Evolutionary conservation across 306 rosid genomes (phyloP), one percentile per base, ranked within the genome.

Genomic region (Acacia acuminata): DNA sequence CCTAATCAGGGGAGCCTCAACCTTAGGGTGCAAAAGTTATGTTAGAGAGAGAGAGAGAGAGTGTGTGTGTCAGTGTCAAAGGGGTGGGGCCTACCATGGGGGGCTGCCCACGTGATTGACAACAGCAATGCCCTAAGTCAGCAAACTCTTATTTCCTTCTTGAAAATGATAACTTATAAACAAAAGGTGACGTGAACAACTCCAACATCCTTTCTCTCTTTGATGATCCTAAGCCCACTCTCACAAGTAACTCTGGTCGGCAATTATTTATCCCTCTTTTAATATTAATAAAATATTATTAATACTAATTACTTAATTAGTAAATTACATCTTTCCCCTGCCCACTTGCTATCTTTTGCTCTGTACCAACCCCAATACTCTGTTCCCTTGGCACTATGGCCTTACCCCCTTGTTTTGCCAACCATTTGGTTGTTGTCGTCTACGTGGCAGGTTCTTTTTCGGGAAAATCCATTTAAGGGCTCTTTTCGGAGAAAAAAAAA

Each of bases 101-200:
- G 89, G 90, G 88, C 92, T 84, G 79, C 85, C 96, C 97, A 93
- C 94, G 97, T 91, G 96, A 92, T 94, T 91, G 97, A 89, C 96
- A 84, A 86, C 81, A 84, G 69, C 79, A 85, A 86, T 82, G 83
- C 86, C 88, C 84, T 44, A 87, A 87, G 90, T 92, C 94, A 89
- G 86, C 92, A 88, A 64, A 50, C 76, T 45, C 55, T 63, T 68
- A 72, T 69, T 79, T 81, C 65, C 86, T 72, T 77, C 84, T 34
- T 85, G 89, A 87, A 84, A 88, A 81, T 85, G 91, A 90, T 24
- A 90, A 88, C 87, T 61, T 61, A 71, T 20, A 69, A 79, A 12
- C 72, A 85, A 87, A 86, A 60, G 67, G 67, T 92, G 91, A 86
- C 98, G 98, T 92, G 94, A 91, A 92, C 91, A 88, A 92, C 96